Evolutionary conservation across 257 asterid genomes (phyloP).

Genomic region (Scutellaria baicalensis): DNA sequence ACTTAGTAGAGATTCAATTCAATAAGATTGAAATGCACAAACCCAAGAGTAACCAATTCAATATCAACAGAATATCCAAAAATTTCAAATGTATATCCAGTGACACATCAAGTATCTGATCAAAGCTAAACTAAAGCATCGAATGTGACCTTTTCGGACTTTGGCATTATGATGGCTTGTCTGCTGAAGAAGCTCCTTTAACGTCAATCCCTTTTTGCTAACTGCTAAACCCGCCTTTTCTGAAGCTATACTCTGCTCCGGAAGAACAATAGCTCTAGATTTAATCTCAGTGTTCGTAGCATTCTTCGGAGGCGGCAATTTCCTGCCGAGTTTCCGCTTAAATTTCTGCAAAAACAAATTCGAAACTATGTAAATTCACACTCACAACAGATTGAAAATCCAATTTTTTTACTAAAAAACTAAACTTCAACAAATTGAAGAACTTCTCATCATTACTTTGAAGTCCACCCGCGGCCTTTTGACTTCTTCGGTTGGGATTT

Average conservation of each 20-base stretch:
- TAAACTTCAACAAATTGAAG: not conserved
- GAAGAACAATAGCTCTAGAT: conserved; percentile 80
- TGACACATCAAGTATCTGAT: not conserved
- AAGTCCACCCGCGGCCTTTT: conserved; percentile 75
- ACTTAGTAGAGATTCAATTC: not conserved
- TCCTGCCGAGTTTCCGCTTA: conserved; percentile 82
- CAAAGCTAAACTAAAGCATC: not conserved
- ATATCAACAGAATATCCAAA: not conserved
- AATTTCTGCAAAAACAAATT: conserved; percentile 51
- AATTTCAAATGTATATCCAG: not conserved
- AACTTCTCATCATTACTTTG: conserved; percentile 40
- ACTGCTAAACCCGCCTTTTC: conserved; percentile 79
- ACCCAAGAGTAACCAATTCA: not conserved
- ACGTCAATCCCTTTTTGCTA: conserved; percentile 77
- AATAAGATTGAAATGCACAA: not conserved
- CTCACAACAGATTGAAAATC: not conserved
- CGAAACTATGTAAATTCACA: not conserved
- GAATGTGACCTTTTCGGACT: conserved; percentile 67
- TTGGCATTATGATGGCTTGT: conserved; percentile 87
- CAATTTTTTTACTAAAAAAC: not conserved
- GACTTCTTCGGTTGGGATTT: conserved; percentile 64
- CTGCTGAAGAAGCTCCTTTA: conserved; percentile 96
- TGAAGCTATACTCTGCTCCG: conserved; percentile 85
- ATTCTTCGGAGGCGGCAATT: conserved; percentile 91
- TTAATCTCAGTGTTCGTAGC: conserved; percentile 75